phyloP scores from a whole-genome alignment of 106 monocot species.

The Dactylorhiza incarnata region DNA sequence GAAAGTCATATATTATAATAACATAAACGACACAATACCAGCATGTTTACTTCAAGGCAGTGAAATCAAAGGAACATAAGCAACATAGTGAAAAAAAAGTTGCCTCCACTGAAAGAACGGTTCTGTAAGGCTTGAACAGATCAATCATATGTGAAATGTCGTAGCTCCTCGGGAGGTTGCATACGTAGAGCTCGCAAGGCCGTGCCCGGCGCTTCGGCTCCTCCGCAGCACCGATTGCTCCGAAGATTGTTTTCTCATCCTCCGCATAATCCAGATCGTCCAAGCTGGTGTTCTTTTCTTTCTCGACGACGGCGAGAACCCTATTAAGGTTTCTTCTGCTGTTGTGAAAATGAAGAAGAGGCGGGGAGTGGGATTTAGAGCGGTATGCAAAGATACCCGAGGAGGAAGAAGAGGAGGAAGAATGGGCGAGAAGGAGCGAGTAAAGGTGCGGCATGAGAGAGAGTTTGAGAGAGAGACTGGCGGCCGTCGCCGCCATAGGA shows the following conservation, averaged over 20 bases:
- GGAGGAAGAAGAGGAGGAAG: background rate
- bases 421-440: background rate
- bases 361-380: background rate
- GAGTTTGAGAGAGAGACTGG: background rate
- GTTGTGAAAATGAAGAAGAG: background rate
- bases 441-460: background rate
- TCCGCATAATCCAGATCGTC: background rate
- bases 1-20: no score
- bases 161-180: conserved; percentile 76
- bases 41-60: no score
- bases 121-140: conserved; percentile 56
- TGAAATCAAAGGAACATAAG: background rate
- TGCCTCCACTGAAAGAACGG: conserved; percentile 69
- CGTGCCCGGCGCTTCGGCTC: conserved; percentile 13
- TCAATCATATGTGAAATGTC: conserved; percentile 51
- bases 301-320: background rate
- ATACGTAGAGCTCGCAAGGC: conserved; percentile 76
- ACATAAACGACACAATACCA: no score
- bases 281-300: background rate
- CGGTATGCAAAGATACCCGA: background rate
- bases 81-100: background rate
- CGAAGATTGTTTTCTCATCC: conserved; percentile 14
- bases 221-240: background rate
- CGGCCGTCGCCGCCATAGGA: conserved; percentile 1
- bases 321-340: background rate